Evolutionary conservation across 2,329 filamentous ascomycete genomes (phyloP).

Genomic region (Boeremia exigua): DNA sequence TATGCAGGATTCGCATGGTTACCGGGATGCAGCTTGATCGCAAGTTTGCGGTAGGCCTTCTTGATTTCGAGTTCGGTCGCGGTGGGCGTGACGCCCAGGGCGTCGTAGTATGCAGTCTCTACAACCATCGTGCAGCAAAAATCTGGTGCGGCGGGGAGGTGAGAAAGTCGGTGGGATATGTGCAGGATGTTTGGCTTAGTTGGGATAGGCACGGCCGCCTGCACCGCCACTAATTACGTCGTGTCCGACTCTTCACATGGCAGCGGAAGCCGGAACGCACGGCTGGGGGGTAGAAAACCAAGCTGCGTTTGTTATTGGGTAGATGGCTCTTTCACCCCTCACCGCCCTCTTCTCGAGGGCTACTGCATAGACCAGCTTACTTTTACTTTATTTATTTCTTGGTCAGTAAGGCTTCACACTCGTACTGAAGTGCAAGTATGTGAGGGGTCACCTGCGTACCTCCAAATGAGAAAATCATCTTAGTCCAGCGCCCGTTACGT

Average conservation of each 20-base stretch:
- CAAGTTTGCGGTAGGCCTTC: conserved; percentile 90
- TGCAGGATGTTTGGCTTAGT: conserved; percentile 9
- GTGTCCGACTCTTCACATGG: conserved; percentile 12
- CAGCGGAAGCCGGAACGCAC: conserved; percentile 13
- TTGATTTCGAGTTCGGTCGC: conserved; percentile 94
- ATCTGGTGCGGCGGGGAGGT: conserved; percentile 8
- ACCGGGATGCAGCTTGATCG: conserved; percentile 92
- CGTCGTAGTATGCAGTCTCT: conserved; percentile 88
- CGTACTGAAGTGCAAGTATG: no score
- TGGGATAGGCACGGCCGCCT: conserved; percentile 4
- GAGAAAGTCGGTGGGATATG: conserved; percentile 22
- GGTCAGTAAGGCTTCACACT: no score
- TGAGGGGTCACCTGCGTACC: no score
- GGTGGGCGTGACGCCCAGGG: conserved; percentile 80
- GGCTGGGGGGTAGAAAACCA: conserved; percentile 1
- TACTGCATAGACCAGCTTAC: no score
- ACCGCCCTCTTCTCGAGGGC: no score
- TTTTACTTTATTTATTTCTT: no score
- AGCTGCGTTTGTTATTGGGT: no score
- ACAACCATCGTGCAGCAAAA: conserved; percentile 69
- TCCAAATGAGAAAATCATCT: no score
- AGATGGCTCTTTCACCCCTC: no score
- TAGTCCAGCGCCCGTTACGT: not conserved
- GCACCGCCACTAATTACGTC: conserved; percentile 19
- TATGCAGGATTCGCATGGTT: conserved; percentile 38